These are phyloP conservation scores for Fusarium beomiforme DNA, from an alignment of 2,329 filamentous ascomycete species.

Conservation along the genomic window DNA sequence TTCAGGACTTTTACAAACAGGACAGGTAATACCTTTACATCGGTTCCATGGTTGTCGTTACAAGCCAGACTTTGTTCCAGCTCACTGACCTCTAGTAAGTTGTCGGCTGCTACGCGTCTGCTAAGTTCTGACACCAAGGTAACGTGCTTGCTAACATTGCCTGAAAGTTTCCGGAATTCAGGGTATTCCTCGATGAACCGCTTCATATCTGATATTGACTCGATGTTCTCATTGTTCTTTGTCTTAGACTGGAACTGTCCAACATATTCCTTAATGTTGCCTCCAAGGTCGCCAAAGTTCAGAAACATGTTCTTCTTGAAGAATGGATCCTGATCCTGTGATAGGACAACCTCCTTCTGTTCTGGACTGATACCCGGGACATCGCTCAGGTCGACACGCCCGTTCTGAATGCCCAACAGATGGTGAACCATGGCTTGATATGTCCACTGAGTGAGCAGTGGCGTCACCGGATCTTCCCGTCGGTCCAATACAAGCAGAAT, in stretches of 20 bases:
- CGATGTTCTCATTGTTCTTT: constrained; percentile 95
- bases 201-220: constrained; percentile 99
- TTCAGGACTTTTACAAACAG: neutral
- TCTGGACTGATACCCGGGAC: constrained; percentile 87
- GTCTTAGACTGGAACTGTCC: constrained; percentile 98
- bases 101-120: constrained; percentile 84
- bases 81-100: constrained; percentile 94
- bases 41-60: constrained; percentile 91
- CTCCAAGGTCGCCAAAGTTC: constrained; percentile 94
- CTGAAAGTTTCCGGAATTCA: constrained; percentile 95
- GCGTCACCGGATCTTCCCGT: constrained; percentile 93
- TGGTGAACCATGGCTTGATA: constrained; percentile 99
- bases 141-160: constrained; percentile 98
- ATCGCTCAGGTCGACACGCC: constrained; percentile 87
- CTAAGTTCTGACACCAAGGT: constrained; percentile 95
- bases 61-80: constrained; percentile 96
- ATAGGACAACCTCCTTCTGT: constrained; percentile 92
- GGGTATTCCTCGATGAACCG: constrained; percentile 99
- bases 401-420: constrained; percentile 90
- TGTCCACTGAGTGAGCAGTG: constrained; percentile 95
- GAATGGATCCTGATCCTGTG: constrained; percentile 97
- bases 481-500: constrained; percentile 91
- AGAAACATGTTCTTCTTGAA: constrained; percentile 99
- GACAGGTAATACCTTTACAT: constrained; percentile 76
- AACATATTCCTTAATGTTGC: constrained; percentile 98